Base-by-base conservation (phyloP, 495 filamentous ascomycete genomes). In the Aspergillus mulundensis region DNA sequence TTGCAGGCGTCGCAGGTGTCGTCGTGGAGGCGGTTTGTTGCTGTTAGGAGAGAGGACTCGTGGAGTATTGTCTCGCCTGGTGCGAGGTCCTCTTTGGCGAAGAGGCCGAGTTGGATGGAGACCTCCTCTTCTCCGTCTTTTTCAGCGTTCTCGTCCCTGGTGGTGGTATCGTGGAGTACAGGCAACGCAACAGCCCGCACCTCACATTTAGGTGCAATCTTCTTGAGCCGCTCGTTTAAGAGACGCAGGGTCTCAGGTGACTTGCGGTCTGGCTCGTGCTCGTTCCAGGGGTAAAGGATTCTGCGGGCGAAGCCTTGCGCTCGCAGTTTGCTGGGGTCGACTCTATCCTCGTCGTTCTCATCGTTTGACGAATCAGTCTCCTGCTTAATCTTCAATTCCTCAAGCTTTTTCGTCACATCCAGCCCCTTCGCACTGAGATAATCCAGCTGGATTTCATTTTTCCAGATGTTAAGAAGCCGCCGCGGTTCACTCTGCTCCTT, bases 211-310 rank as follows among this genome's bases (percentile, higher is more conserved):
- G 89, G 86, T 7, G 89, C 90, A 12, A 87, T 80, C 0, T 72
- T 71, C 15, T 73, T 65, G 56, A 96, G 76, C 57, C 83, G 70
- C 28, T 71, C 62, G 66, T 96, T 96, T 30, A 96, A 70, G 19
- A 83, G 70, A 0, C 71, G 61, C 16, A 97, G 70, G 3, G 82
- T 87, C 54, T 87, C 81, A 5, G 82, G 71, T 0, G 84, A 82
- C 61, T 90, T 88, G 45, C 94, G 83, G 67, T 97, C 84, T 0
- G 91, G 91, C 64, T 98, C 95, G 62, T 94, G 79, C 19, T 75
- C 64, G 66, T 97, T 97, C 94, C 94, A 98, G 14, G 91, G 89
- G 69, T 98, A 98, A 15, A 96, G 76, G 64, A 97, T 88, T 16
- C 94, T 79, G 21, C 91, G 85, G 38, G 90, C 91, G 54, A 81